Conservation (phyloP, 2,329 filamentous ascomycete genomes). For the Aphanocladium album region DNA sequence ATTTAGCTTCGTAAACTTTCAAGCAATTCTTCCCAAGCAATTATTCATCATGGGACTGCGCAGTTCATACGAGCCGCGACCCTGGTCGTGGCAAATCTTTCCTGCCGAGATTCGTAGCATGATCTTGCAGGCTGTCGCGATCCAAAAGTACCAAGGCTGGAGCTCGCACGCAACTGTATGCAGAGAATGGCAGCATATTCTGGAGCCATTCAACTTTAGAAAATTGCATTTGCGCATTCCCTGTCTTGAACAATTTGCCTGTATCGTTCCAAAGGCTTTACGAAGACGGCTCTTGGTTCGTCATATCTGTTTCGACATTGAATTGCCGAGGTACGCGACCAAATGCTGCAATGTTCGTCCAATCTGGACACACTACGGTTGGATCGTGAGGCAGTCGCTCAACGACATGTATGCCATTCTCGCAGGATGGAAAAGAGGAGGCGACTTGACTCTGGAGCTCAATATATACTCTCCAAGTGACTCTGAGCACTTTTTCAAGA, state of each 20-base stretch:
- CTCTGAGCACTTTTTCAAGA: conserved; percentile 29
- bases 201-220: conserved; percentile 27
- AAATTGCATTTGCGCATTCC: conserved; percentile 22
- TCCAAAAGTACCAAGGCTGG: conserved; percentile 27
- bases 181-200: conserved; percentile 29
- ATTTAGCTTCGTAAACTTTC: no score
- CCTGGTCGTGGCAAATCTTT: no score
- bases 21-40: no score
- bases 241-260: conserved; percentile 22
- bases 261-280: conserved; percentile 17
- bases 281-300: conserved; percentile 18
- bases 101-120: conserved; percentile 27
- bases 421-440: conserved; percentile 22
- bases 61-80: no score
- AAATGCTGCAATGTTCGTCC: no score
- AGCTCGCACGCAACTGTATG: conserved; percentile 28
- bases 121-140: conserved; percentile 24
- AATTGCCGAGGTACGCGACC: conserved; percentile 24
- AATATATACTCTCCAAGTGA: conserved; percentile 30
- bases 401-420: conserved; percentile 28
- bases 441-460: conserved; percentile 28
- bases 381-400: conserved; percentile 19
- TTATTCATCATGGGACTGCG: no score
- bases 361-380: neutral
- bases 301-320: conserved; percentile 26